These are phyloP conservation scores for Aspergillus fructus DNA, from an alignment of 2,329 filamentous ascomycete genomes.

Conservation along the genomic window DNA sequence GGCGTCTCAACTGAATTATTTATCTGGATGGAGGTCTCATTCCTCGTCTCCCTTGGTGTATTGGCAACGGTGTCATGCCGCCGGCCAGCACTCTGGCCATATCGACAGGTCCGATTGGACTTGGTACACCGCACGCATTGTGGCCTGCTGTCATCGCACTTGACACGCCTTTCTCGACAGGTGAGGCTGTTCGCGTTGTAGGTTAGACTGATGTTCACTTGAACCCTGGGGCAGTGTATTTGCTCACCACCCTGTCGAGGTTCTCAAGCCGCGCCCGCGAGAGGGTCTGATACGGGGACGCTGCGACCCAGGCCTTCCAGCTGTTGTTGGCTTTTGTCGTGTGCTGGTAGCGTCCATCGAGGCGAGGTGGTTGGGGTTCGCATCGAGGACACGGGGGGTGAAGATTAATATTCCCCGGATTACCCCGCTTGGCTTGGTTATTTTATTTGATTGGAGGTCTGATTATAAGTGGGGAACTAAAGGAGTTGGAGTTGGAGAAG, in stretches of 20 bases:
- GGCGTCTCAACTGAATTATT: too few relatives aligned
- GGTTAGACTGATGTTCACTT: not conserved
- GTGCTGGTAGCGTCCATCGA: too few relatives aligned
- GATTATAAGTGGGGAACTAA: too few relatives aligned
- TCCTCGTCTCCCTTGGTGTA: not conserved
- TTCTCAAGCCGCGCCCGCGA: conserved; percentile 17
- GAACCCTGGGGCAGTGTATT: not conserved
- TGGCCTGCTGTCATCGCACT: conserved; percentile 18
- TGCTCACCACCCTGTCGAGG: conserved; percentile 17
- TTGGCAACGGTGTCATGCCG: not conserved
- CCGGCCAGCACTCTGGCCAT: conserved; percentile 2
- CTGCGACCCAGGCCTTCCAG: not conserved
- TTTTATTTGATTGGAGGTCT: too few relatives aligned
- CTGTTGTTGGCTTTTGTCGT: too few relatives aligned
- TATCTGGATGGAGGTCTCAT: not conserved
- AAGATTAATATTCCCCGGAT: too few relatives aligned
- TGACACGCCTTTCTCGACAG: conserved; percentile 20
- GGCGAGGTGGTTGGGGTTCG: too few relatives aligned
- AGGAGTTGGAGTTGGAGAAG: too few relatives aligned
- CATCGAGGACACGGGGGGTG: too few relatives aligned
- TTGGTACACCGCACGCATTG: conserved; percentile 12
- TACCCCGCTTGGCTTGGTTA: too few relatives aligned
- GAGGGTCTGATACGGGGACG: conserved; percentile 11
- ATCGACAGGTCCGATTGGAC: conserved; percentile 14
- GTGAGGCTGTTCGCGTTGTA: conserved; percentile 14